Percentiles rank a stretch among this genome's conserved stretches.
Evolutionary conservation across 2,329 filamentous ascomycete species (phyloP).

Genomic region (Phaeomoniella chlamydospora): DNA sequence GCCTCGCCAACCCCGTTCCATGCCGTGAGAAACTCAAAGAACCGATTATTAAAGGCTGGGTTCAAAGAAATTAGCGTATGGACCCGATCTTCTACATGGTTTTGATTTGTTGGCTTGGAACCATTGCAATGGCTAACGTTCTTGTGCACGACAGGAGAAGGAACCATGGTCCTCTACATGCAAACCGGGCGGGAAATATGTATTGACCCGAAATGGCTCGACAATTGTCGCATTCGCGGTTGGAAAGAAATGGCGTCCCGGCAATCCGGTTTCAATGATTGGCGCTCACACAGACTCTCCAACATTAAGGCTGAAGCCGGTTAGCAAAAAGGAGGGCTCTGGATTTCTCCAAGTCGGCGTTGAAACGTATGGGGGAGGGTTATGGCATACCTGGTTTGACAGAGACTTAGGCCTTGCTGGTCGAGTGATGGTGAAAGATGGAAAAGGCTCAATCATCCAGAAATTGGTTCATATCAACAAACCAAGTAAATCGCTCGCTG

Average conservation of each 20-base stretch:
- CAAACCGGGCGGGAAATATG: constrained; percentile 85
- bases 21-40: constrained; percentile 51
- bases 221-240: constrained; percentile 89
- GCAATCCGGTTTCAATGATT: constrained; percentile 82
- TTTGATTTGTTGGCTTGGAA: too few relatives aligned
- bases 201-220: constrained; percentile 82
- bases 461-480: constrained; percentile 82
- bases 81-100: too few relatives aligned
- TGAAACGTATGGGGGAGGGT: constrained; percentile 89
- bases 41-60: constrained; percentile 65
- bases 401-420: constrained; percentile 85
- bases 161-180: constrained; percentile 74
- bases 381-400: constrained; percentile 98
- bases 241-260: constrained; percentile 78
- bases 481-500: constrained; percentile 37
- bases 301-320: constrained; percentile 81
- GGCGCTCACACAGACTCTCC: constrained; percentile 95
- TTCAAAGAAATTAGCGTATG: constrained; percentile 66
- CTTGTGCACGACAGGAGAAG: constrained; percentile 66
- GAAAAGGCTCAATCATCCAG: constrained; percentile 60
- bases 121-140: too few relatives aligned
- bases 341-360: constrained; percentile 92
- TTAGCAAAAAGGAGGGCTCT: constrained; percentile 73
- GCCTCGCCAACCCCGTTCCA: constrained; percentile 92
- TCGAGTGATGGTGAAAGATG: constrained; percentile 64